Percentiles rank a stretch among this genome's conserved stretches.
Evolutionary conservation across 352 stramenopile genomes (phyloP).

Genomic region (Phytophthora colocasiae): DNA sequence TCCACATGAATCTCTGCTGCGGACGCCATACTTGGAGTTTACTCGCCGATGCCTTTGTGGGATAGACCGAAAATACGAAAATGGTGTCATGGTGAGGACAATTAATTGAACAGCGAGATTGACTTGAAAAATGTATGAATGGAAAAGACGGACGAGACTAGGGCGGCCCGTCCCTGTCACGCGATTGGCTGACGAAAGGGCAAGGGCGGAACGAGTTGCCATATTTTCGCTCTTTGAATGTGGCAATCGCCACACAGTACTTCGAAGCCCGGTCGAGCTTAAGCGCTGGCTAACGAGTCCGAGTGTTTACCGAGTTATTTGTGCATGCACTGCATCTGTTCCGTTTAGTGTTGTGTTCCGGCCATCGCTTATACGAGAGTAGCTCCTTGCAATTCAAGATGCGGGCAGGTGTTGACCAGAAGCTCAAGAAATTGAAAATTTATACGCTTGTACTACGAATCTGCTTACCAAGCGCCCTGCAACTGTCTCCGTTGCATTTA

Average conservation of each 20-base stretch:
- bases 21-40: conserved; percentile 32
- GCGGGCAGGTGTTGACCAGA: too few species aligned
- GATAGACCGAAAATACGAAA: conserved; percentile 17
- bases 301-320: too few species aligned
- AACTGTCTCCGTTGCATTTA: background rate
- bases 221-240: background rate
- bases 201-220: conserved; percentile 7
- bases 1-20: conserved; percentile 54
- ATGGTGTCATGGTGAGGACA: conserved; percentile 6
- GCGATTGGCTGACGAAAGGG: conserved; percentile 11
- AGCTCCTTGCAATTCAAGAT: too few species aligned
- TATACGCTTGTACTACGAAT: background rate
- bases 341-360: too few species aligned
- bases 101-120: conserved; percentile 9
- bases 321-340: too few species aligned
- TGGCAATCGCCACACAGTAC: background rate
- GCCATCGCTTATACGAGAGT: too few species aligned
- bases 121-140: conserved; percentile 12
- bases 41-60: background rate
- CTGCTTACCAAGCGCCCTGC: too few species aligned
- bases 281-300: too few species aligned
- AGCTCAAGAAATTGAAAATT: too few species aligned
- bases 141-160: conserved; percentile 8
- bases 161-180: conserved; percentile 6
- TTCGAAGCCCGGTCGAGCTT: too few species aligned